A percentile compares a stretch with the other conserved stretches of the same genome.
phyloP scores from a whole-genome alignment of 2,329 filamentous ascomycete species.

The Drechslerella coelobrocha region DNA sequence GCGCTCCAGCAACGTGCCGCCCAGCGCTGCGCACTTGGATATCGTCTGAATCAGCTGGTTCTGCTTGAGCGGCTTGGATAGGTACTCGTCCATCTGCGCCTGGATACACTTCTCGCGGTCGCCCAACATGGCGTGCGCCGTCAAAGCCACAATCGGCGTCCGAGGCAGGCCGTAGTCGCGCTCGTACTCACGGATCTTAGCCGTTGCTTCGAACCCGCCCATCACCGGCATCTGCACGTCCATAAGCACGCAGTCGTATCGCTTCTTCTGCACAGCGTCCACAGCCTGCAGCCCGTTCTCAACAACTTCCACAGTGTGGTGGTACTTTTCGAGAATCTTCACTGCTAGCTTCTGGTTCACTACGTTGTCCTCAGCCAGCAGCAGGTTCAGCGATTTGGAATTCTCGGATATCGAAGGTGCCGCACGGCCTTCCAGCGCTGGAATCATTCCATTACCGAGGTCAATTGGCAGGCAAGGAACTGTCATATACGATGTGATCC shows the following conservation, averaged over 20 bases:
- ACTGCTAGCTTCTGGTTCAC: slow-evolving; percentile 96
- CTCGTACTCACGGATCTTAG: slow-evolving; percentile 95
- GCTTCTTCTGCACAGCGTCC: slow-evolving; percentile 86
- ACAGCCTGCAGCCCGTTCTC: slow-evolving; percentile 94
- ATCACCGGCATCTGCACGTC: slow-evolving; percentile 99
- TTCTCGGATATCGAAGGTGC: slow-evolving; percentile 91
- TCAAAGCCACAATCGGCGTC: slow-evolving; percentile 94
- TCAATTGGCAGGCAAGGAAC: slow-evolving; percentile 94
- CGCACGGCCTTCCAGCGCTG: slow-evolving; percentile 89
- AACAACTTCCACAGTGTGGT: slow-evolving; percentile 88
- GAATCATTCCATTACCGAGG: slow-evolving; percentile 93
- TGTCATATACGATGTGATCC: slow-evolving; percentile 99
- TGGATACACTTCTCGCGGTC: slow-evolving; percentile 98
- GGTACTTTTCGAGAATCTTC: slow-evolving; percentile 96
- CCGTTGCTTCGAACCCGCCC: slow-evolving; percentile 96
- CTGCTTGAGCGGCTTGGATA: slow-evolving; percentile 94
- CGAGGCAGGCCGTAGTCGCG: slow-evolving; percentile 77
- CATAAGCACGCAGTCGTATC: slow-evolving; percentile 97
- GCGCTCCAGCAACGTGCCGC: slow-evolving; percentile 80
- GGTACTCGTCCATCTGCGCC: slow-evolving; percentile 98
- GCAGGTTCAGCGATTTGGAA: slow-evolving; percentile 91
- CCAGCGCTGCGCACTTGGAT: slow-evolving; percentile 91
- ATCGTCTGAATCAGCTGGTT: slow-evolving; percentile 98
- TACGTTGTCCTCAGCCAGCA: slow-evolving; percentile 94
- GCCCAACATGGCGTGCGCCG: slow-evolving; percentile 97